Evolutionary conservation across 192 early-diverging fungal species (phyloP), one percentile per base, ranked within the genome.

Genomic region (Jimgerdemannia lactiflua): DNA sequence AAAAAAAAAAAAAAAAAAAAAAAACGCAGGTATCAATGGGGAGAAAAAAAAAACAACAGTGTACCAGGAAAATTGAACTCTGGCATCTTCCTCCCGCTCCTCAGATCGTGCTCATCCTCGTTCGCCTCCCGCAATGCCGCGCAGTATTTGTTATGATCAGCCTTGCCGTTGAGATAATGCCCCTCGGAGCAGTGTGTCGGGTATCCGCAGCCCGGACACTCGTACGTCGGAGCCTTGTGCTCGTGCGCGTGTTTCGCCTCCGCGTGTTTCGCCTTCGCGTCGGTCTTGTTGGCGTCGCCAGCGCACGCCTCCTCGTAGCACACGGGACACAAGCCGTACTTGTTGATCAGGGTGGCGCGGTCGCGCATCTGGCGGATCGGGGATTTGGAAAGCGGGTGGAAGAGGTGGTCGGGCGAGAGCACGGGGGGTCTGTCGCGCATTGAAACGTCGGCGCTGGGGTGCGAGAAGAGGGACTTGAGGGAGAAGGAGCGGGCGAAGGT

Each of bases 31-130:
- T 7, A 54, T n/a, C 1, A 39, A 75, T 71, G n/a, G 3, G 39
- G 63, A 17, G 39, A 29, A 39, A 69, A 4, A 64, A 59, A 10
- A n/a, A 7, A 44, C 43, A 69, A 4, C 41, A 17, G 70, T 74
- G 73, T 85, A 86, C 87, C 74, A 76, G 92, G 93, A 75, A 94
- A 94, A 73, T 92, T 92, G 80, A 93, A 92, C 84, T 94, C 93
- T 65, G 82, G 86, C 88, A 94, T 86, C 42, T 82, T 83, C 70
- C 92, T 86, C 11, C 91, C 92, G 39, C 90, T 92, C 75, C 91
- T 86, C 67, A 94, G 86, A 80, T 94, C 92, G 71, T 94, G 91
- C 70, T 93, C 92, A 78, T 94, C 93, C 80, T 91, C 89, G 79
- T 92, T 93, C 63, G 87, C 84, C 81, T 93, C 89, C 68, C 90